Base-by-base conservation (phyloP, 345 rosid genomes). In the Melastoma malabathricum region DNA sequence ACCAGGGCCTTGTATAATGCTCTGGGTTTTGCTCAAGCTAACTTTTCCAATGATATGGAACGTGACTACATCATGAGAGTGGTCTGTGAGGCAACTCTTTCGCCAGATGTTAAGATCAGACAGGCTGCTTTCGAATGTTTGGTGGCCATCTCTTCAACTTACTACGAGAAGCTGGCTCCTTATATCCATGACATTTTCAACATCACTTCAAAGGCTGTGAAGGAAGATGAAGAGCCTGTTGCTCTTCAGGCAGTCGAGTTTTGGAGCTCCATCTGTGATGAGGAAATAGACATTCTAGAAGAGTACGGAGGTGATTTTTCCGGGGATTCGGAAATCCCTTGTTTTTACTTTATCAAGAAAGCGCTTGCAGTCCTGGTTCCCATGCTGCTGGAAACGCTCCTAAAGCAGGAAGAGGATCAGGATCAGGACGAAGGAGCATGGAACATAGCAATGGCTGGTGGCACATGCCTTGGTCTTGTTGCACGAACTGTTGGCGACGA, bases 361-460 rank as follows among this genome's bases (percentile, higher is more conserved):
- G 78, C 78, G 1, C 75, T 69, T 39, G 69, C 74, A 54, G 78
- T 64, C 27, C 69, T 73, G 22, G 72, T 73, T 29, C 78, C 78
- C 23, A 61, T 69, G 68, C 34, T 73, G 54, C 48, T 73, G 64
- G 78, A 69, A 45, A 69, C 72, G 3, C 72, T 69, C 18, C 67
- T 69, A 0, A 73, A 69, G 72, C 78, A 73, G 50, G 78, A 73
- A 51, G 75, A 73, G 62, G 78, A 69, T 52, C 78, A 73, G 58
- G 78, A 73, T 54, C 72, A 73, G 49, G 78, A 73, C 6, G 78
- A 73, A 51, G 75, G 72, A 38, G 72, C 75, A 15, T 73, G 72
- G 78, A 73, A 73, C 39, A 73, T 66, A 25, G 74, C 78, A 54
- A 73, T 73, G 78, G 78, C 75, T 7, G 74, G 75, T 2, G 78